Evolutionary conservation across 2,329 filamentous ascomycete species (phyloP).

Genomic region (Aspergillus uvarum): DNA sequence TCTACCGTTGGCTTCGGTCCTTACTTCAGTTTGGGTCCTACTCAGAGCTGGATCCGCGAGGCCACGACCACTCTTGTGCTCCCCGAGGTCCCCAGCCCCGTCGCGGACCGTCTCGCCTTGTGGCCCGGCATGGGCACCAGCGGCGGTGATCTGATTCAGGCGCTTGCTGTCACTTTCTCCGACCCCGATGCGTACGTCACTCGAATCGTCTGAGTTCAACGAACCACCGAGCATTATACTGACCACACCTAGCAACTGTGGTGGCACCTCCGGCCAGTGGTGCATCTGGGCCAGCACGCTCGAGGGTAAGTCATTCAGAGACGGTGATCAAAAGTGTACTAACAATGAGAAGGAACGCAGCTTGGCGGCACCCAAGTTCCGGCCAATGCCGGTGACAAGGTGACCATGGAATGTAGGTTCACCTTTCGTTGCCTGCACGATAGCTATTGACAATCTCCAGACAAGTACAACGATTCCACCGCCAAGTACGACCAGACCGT

Average conservation of each 20-base stretch:
- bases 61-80: conserved; percentile 33
- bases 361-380: conserved; percentile 30
- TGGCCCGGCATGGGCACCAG: conserved; percentile 38
- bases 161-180: conserved; percentile 31
- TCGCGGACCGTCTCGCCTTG: conserved; percentile 31
- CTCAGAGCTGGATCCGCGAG: conserved; percentile 33
- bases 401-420: conserved; percentile 30
- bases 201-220: no score
- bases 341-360: conserved; percentile 14
- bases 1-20: conserved; percentile 30
- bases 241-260: conserved; percentile 26
- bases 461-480: conserved; percentile 33
- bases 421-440: not conserved
- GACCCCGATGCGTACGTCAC: conserved; percentile 27
- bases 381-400: conserved; percentile 25
- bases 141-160: conserved; percentile 33
- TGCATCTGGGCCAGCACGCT: conserved; percentile 35
- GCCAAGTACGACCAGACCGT: conserved; percentile 33
- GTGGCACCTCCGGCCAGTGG: conserved; percentile 32
- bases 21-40: conserved; percentile 33
- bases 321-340: not conserved
- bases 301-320: conserved; percentile 16
- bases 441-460: conserved; percentile 13
- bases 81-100: conserved; percentile 26
- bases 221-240: not conserved